Conservation (phyloP, 345 rosid genomes). For the Acer saccharum region DNA sequence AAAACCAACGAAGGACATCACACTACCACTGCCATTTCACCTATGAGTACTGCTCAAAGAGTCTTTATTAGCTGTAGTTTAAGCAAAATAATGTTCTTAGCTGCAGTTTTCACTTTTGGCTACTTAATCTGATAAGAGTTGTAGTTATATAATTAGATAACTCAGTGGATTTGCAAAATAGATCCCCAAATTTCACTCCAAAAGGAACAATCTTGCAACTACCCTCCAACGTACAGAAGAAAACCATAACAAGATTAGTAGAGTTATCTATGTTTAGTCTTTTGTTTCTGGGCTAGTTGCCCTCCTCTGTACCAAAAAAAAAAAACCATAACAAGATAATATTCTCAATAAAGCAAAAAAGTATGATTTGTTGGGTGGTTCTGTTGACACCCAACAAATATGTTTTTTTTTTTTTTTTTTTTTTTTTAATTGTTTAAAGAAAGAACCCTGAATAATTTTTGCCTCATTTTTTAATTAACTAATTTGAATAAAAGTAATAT, state of each 20-base stretch:
- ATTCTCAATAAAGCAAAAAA: not conserved
- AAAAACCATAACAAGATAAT: not conserved
- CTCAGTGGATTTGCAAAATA: not conserved
- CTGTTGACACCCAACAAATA: no score
- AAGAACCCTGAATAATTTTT: no score
- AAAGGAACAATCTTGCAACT: not conserved
- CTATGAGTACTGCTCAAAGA: not conserved
- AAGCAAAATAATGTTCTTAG: not conserved
- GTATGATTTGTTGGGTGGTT: no score
- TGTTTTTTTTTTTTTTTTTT: no score
- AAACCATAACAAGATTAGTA: not conserved
- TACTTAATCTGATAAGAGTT: not conserved
- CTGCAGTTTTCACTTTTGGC: not conserved
- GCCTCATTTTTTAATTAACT: no score
- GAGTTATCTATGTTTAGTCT: no score
- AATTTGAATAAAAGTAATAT: no score
- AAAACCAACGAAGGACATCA: constrained; percentile 16
- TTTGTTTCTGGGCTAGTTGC: no score
- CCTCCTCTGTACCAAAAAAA: no score
- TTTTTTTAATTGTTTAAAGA: no score
- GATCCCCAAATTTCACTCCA: not conserved
- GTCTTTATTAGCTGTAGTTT: not conserved
- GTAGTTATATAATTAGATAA: not conserved
- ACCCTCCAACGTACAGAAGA: not conserved
- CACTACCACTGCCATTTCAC: not conserved